phyloP scores from a whole-genome alignment of 306 rosid genomes.

The Ochetophila trinervis region DNA sequence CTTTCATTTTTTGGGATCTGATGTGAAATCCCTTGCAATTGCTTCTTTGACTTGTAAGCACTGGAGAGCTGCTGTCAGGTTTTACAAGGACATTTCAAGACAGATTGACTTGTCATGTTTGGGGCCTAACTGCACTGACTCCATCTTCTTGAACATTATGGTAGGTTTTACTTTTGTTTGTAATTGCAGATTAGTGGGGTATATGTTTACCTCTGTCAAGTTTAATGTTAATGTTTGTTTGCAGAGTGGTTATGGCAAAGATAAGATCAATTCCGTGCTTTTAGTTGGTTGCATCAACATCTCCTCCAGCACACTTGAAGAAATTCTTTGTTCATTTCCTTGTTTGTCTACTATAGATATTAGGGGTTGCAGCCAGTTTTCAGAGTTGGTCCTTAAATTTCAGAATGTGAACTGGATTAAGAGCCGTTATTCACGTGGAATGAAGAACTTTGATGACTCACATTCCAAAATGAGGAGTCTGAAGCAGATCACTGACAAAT shows the following conservation, averaged over 20 bases:
- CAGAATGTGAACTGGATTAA: constrained; percentile 75
- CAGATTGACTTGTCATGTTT: constrained; percentile 75
- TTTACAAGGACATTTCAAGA: constrained; percentile 69
- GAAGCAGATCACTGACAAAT: constrained; percentile 60
- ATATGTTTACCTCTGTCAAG: constrained; percentile 20
- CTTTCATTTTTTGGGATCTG: constrained; percentile 76
- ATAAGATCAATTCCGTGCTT: constrained; percentile 69
- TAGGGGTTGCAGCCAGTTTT: constrained; percentile 86
- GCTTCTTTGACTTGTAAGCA: constrained; percentile 88
- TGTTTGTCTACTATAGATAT: constrained; percentile 66
- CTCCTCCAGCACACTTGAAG: constrained; percentile 68
- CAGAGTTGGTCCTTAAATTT: constrained; percentile 61
- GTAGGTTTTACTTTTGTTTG: constrained; percentile 46
- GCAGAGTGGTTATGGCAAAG: constrained; percentile 71
- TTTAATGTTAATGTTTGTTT: constrained; percentile 39
- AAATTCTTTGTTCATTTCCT: constrained; percentile 67
- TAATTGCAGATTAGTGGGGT: constrained; percentile 10
- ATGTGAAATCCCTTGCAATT: constrained; percentile 66
- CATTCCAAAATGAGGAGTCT: constrained; percentile 64
- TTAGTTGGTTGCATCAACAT: constrained; percentile 73
- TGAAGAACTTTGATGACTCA: constrained; percentile 54
- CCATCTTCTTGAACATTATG: constrained; percentile 59
- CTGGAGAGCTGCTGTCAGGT: constrained; percentile 73
- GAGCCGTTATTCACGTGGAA: constrained; percentile 48
- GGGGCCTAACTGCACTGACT: constrained; percentile 76